phyloP scores from a whole-genome alignment of 1,284 basidiomycete genomes.

The Peniophora sp. region DNA sequence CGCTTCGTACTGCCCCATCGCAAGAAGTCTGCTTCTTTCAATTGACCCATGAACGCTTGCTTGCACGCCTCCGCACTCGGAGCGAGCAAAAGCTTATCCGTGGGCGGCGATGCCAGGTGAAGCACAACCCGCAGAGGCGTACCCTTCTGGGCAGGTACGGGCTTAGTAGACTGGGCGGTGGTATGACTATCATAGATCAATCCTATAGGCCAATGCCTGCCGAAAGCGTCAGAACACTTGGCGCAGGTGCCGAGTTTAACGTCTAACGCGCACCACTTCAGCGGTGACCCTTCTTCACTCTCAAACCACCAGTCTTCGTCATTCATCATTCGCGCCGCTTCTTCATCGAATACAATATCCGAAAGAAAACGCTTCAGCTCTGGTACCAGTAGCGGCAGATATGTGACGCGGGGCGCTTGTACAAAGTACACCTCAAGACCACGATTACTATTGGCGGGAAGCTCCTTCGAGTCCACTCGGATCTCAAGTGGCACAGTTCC shows the following conservation, averaged over 20 bases:
- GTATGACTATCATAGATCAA: slow-evolving; percentile 81
- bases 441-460: slow-evolving; percentile 81
- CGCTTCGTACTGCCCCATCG: slow-evolving; percentile 91
- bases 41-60: slow-evolving; percentile 85
- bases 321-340: slow-evolving; percentile 59
- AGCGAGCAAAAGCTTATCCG: slow-evolving; percentile 75
- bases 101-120: slow-evolving; percentile 80
- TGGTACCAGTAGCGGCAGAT: slow-evolving; percentile 83
- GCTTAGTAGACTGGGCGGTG: slow-evolving; percentile 50
- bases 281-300: slow-evolving; percentile 60
- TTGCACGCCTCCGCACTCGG: slow-evolving; percentile 79
- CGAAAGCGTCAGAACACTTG: not conserved
- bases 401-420: slow-evolving; percentile 83
- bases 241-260: not conserved
- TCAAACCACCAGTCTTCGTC: slow-evolving; percentile 96
- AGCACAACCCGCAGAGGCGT: slow-evolving; percentile 71
- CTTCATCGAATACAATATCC: slow-evolving; percentile 84
- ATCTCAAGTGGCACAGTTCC: slow-evolving; percentile 82
- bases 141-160: slow-evolving; percentile 34
- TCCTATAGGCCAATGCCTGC: slow-evolving; percentile 96
- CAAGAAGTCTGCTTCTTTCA: slow-evolving; percentile 93
- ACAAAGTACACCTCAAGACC: slow-evolving; percentile 81
- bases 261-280: slow-evolving; percentile 66
- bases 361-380: slow-evolving; percentile 81
- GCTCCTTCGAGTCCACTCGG: slow-evolving; percentile 75